A percentile compares a stretch with the other conserved stretches of the same genome.
These are phyloP conservation scores for Mesembryanthemum crystallinum DNA, from an alignment of 148 eudicot genomes.

Conservation along the genomic window DNA sequence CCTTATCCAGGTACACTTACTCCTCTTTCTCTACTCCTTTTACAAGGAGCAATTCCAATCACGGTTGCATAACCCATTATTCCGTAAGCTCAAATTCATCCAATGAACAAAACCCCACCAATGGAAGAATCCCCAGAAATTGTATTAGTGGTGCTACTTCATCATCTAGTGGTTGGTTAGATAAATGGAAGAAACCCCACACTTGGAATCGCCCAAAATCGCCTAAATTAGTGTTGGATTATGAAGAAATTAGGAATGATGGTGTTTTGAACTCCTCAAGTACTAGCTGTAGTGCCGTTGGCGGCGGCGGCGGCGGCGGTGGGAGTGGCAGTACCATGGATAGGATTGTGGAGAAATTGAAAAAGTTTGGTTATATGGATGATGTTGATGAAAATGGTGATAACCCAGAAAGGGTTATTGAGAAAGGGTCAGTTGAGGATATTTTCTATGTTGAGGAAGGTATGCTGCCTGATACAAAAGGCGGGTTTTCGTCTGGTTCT, in stretches of 20 bases:
- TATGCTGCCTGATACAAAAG: constrained; percentile 66
- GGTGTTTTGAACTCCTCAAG: too few species aligned
- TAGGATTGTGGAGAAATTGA: constrained; percentile 78
- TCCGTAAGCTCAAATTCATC: constrained; percentile 24
- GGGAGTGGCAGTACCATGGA: constrained; percentile 81
- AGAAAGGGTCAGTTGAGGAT: constrained; percentile 90
- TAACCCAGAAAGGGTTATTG: constrained; percentile 40
- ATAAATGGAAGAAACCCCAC: constrained; percentile 65
- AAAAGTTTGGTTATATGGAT: constrained; percentile 77
- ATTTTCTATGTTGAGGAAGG: constrained; percentile 92
- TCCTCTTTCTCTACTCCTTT: constrained; percentile 32
- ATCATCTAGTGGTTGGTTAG: constrained; percentile 56
- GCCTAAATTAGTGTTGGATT: constrained; percentile 41
- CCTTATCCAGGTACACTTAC: constrained; percentile 54
- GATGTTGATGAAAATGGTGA: constrained; percentile 46
- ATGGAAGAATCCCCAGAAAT: too few species aligned
- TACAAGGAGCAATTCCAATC: constrained; percentile 28
- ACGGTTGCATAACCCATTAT: constrained; percentile 17
- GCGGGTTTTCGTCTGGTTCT: constrained; percentile 65
- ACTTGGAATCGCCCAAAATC: constrained; percentile 36
- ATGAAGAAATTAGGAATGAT: constrained; percentile 46
- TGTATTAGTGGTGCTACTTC: constrained; percentile 17
- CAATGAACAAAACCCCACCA: constrained; percentile 25
- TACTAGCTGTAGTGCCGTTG: constrained; percentile 14
- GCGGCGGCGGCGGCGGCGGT: constrained; percentile 27